Conservation (phyloP, 2,329 filamentous ascomycete species). For the Aspergillus flavus region DNA sequence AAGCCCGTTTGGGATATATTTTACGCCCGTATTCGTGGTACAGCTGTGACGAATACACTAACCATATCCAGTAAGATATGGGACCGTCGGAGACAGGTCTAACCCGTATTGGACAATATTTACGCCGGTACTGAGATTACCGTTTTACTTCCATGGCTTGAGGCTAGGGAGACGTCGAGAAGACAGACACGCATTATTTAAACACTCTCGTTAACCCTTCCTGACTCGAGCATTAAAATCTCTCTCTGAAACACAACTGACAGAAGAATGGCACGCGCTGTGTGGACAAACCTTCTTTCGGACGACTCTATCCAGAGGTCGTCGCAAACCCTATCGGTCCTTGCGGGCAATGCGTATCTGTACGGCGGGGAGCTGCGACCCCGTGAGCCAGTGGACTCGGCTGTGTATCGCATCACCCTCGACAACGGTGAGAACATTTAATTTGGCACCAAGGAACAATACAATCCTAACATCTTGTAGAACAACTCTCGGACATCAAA, state of each 20-base stretch:
- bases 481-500: not conserved
- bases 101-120: not conserved
- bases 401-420: conserved; percentile 67
- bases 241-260: not conserved
- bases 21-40: not conserved
- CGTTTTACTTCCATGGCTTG: no score
- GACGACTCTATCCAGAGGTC: conserved; percentile 55
- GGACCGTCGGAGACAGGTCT: no score
- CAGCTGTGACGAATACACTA: not conserved
- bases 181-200: no score
- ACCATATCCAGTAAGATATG: no score
- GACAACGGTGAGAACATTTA: conserved; percentile 13
- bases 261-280: conserved; percentile 13
- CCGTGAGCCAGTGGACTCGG: conserved; percentile 70
- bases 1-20: not conserved
- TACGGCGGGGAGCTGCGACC: conserved; percentile 76
- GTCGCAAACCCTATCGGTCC: conserved; percentile 69
- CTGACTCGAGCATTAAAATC: no score
- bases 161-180: no score
- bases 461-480: not conserved
- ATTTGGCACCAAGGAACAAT: not conserved
- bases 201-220: no score
- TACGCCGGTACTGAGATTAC: not conserved
- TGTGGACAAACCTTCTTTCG: conserved; percentile 28
- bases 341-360: conserved; percentile 63